phyloP scores from a whole-genome alignment of 2,329 filamentous ascomycete species.

The Ophiocordyceps camponoti-saundersi region DNA sequence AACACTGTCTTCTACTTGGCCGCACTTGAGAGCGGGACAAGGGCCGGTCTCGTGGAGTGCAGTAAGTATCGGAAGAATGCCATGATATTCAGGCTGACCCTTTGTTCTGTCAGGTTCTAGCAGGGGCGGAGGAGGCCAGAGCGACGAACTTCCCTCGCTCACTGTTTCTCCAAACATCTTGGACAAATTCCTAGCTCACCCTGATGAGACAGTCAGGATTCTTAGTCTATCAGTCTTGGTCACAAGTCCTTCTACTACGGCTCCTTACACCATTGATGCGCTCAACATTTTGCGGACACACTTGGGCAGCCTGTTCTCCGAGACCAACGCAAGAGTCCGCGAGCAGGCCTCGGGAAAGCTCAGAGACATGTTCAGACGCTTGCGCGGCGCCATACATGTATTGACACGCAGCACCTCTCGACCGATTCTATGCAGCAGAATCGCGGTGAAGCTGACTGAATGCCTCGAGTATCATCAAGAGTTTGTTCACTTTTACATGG shows the following conservation, averaged over 20 bases:
- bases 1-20: slow-evolving; percentile 44
- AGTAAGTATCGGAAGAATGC: slow-evolving; percentile 18
- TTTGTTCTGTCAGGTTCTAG: slow-evolving; percentile 10
- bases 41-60: slow-evolving; percentile 51
- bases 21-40: slow-evolving; percentile 55
- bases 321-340: slow-evolving; percentile 73
- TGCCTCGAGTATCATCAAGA: slow-evolving; percentile 33
- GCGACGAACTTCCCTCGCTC: slow-evolving; percentile 11
- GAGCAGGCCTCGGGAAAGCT: slow-evolving; percentile 63
- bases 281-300: slow-evolving; percentile 47
- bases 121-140: slow-evolving; percentile 3
- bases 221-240: slow-evolving; percentile 70
- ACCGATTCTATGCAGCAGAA: slow-evolving; percentile 19
- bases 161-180: slow-evolving; percentile 26
- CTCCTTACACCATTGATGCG: slow-evolving; percentile 47
- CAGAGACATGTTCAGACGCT: slow-evolving; percentile 59
- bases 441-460: slow-evolving; percentile 18
- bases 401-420: slow-evolving; percentile 25
- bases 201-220: slow-evolving; percentile 50
- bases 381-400: slow-evolving; percentile 48
- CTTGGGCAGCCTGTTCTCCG: slow-evolving; percentile 58
- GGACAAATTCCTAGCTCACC: slow-evolving; percentile 34
- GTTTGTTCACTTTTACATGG: slow-evolving; percentile 61
- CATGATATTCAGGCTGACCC: background rate
- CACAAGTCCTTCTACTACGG: slow-evolving; percentile 57